Evolutionary conservation across 1,284 basidiomycete species (phyloP), one percentile per base, ranked within the genome.

Genomic region (Rhodotorula sp.): DNA sequence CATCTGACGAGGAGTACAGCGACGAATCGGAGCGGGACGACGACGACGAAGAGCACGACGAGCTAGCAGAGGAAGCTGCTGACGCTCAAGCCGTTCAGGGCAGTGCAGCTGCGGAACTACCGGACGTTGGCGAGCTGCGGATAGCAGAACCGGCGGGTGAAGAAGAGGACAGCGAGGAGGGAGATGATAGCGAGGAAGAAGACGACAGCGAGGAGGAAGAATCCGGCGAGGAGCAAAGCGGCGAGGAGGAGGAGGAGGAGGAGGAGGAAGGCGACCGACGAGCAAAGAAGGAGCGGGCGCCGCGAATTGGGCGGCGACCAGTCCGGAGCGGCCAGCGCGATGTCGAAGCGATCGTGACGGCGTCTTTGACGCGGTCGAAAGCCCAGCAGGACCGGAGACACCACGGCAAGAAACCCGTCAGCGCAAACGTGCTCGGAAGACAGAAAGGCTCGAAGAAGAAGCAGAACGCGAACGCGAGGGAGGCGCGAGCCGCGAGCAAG

Each of bases 201-300:
- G 80, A 80, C 20, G 79, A 82, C 53, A 82, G 80, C 49, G 79
- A 78, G 8, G 79, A 79, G 22, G 82, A 79, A 22, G 79, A 53
- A 44, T 56, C 20, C 51, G 82, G 80, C 49, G 79, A 78, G 10
- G 79, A 79, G 24, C 82, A 79, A 22, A 44, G 22, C 56, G 33
- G 22, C 33, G 80, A 55, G 29, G 62, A n/a, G 22, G 58, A 54
- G 26, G 24, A 22, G 49, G 51, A 4, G 56, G 69, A 24, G 48
- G 51, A 29, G 26, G 57, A n/a, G 44, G 60, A 51, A 42, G 58
- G 56, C 54, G 29, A 64, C 68, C 57, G 42, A 57, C 56, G 45
- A 62, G 48, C 48, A 22, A 24, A 18, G 48, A 18, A 24, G 20
- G 24, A 18, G 20, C 53, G 53, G 3, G 26, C 24, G n/a, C 53